These are phyloP conservation scores for Leccinum olivaceoglutinosum DNA, from an alignment of 1,284 basidiomycete species.

Conservation along the genomic window DNA sequence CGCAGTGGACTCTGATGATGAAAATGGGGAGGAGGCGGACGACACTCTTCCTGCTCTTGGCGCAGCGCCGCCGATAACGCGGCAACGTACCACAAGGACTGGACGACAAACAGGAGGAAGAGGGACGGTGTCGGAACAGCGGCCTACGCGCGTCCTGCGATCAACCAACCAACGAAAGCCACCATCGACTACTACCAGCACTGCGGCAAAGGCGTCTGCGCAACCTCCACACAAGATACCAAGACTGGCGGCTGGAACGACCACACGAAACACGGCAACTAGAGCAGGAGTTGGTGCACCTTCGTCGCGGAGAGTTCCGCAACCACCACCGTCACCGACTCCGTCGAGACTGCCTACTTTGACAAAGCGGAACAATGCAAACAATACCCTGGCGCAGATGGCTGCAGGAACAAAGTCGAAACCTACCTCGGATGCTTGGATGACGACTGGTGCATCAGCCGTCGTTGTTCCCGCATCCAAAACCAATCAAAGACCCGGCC, in stretches of 20 bases:
- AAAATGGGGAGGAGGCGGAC: constrained; percentile 50
- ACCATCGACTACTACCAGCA: constrained; percentile 36
- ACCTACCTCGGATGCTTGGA: constrained; percentile 57
- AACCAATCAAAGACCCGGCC: constrained; percentile 56
- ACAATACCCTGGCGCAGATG: constrained; percentile 47
- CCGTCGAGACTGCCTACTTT: constrained; percentile 72
- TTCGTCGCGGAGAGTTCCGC: constrained; percentile 34
- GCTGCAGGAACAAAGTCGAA: constrained; percentile 32
- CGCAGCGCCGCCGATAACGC: constrained; percentile 37
- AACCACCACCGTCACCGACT: constrained; percentile 51
- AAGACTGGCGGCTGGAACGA: constrained; percentile 54
- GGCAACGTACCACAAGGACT: constrained; percentile 40
- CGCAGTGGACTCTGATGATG: constrained; percentile 49
- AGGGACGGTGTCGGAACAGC: constrained; percentile 58
- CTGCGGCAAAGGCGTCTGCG: constrained; percentile 28
- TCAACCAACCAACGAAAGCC: constrained; percentile 36
- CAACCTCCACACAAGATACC: constrained; percentile 74
- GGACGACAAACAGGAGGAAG: constrained; percentile 38
- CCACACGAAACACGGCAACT: constrained; percentile 29
- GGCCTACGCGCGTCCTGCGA: constrained; percentile 65
- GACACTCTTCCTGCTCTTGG: constrained; percentile 62
- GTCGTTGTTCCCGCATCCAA: constrained; percentile 66
- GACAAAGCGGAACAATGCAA: constrained; percentile 48
- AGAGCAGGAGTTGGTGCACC: constrained; percentile 37
- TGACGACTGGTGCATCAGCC: constrained; percentile 62